Percentiles rank a stretch among this genome's conserved stretches.
Conservation (phyloP, 306 rosid species). For the Dicorynia guianensis region DNA sequence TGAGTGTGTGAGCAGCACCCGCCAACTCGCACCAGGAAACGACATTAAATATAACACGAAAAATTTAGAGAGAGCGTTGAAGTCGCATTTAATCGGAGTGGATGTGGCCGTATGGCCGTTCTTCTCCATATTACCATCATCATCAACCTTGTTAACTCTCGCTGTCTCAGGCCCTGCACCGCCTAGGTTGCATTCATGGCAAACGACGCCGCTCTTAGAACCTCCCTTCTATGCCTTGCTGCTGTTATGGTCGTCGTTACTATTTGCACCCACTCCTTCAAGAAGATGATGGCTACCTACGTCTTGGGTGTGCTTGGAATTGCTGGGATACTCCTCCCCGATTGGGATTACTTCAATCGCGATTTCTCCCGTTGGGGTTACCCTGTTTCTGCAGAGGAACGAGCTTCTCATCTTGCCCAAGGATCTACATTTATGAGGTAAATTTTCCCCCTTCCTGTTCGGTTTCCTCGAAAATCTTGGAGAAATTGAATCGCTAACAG, state of each 20-base stretch:
- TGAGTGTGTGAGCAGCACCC: too few relatives aligned
- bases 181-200: conserved; percentile 44
- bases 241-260: conserved; percentile 47
- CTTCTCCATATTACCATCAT: not conserved
- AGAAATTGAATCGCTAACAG: too few relatives aligned
- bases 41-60: not conserved
- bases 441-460: too few relatives aligned
- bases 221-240: conserved; percentile 55
- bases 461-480: too few relatives aligned
- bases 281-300: conserved; percentile 59
- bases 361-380: conserved; percentile 60
- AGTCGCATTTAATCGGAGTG: not conserved
- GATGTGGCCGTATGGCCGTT: too few relatives aligned
- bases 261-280: conserved; percentile 52
- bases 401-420: conserved; percentile 38
- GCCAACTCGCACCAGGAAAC: not conserved
- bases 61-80: not conserved
- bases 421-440: conserved; percentile 46
- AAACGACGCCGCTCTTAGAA: conserved; percentile 51
- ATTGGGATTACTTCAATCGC: conserved; percentile 62
- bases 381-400: conserved; percentile 55
- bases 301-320: conserved; percentile 54
- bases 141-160: too few relatives aligned
- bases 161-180: not conserved
- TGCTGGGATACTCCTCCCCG: conserved; percentile 62